phyloP scores from a whole-genome alignment of 495 filamentous ascomycete genomes.

The Penicillium herquei region DNA sequence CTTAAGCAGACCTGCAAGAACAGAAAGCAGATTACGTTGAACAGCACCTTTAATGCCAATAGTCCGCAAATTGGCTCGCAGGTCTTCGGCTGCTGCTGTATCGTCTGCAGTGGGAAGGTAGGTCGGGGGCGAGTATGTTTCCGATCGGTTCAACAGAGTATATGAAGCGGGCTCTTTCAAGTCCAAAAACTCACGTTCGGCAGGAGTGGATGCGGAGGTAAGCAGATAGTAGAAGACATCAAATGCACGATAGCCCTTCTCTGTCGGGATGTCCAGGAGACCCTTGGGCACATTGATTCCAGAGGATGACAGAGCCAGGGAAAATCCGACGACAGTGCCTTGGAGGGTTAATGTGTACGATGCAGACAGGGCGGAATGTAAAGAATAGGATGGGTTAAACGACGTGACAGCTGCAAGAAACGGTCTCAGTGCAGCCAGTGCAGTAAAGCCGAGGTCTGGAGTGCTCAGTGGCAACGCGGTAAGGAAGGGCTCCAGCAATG shows the following conservation, averaged over 20 bases:
- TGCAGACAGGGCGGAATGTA: slow-evolving; percentile 77
- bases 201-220: slow-evolving; percentile 82
- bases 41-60: slow-evolving; percentile 89
- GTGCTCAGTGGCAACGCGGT: slow-evolving; percentile 74
- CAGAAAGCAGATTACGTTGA: slow-evolving; percentile 76
- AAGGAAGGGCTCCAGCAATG: slow-evolving; percentile 77
- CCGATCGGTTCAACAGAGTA: slow-evolving; percentile 72
- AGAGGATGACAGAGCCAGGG: slow-evolving; percentile 76
- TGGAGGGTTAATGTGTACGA: slow-evolving; percentile 77
- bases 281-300: slow-evolving; percentile 84
- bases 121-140: slow-evolving; percentile 81
- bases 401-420: slow-evolving; percentile 87
- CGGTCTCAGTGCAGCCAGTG: slow-evolving; percentile 74
- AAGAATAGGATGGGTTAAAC: slow-evolving; percentile 79
- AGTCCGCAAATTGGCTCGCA: slow-evolving; percentile 74
- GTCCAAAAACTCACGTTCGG: slow-evolving; percentile 88
- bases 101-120: slow-evolving; percentile 95
- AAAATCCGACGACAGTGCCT: slow-evolving; percentile 72
- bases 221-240: slow-evolving; percentile 98
- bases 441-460: slow-evolving; percentile 69
- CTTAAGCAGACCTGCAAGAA: slow-evolving; percentile 83
- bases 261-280: slow-evolving; percentile 74
- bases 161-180: slow-evolving; percentile 79
- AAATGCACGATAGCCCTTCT: slow-evolving; percentile 88
- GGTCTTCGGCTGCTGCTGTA: slow-evolving; percentile 88